phyloP scores from a whole-genome alignment of 2,329 filamentous ascomycete species.

The Trichoderma guizhouense region DNA sequence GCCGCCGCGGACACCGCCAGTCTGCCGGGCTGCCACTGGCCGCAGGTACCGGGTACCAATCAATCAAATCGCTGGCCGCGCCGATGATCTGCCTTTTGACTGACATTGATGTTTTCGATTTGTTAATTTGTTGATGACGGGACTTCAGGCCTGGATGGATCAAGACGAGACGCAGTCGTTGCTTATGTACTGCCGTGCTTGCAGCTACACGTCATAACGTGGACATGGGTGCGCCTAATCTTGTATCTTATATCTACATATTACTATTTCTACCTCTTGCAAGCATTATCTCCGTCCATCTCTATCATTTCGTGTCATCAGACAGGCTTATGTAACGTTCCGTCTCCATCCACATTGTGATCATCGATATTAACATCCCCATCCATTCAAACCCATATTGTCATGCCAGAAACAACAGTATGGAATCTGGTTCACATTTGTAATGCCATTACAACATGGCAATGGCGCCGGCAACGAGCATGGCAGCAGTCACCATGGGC shows the following conservation, averaged over 20 bases:
- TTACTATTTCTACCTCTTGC: neutral
- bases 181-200: neutral
- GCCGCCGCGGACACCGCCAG: constrained; percentile 17
- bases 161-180: neutral
- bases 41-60: neutral
- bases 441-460: neutral
- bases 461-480: constrained; percentile 11
- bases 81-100: neutral
- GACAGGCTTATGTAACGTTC: neutral
- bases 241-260: neutral
- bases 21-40: neutral
- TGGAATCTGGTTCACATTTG: neutral
- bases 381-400: neutral
- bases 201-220: neutral
- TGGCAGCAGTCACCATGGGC: neutral
- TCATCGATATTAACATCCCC: neutral
- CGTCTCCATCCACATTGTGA: neutral
- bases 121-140: neutral
- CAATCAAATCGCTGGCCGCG: neutral
- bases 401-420: too few relatives aligned
- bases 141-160: neutral
- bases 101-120: neutral
- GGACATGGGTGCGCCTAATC: neutral
- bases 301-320: neutral
- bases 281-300: neutral